Evolutionary conservation across 805 yeast species (phyloP), one percentile per base, ranked within the genome.

Genomic region (Candida wancherniae): DNA sequence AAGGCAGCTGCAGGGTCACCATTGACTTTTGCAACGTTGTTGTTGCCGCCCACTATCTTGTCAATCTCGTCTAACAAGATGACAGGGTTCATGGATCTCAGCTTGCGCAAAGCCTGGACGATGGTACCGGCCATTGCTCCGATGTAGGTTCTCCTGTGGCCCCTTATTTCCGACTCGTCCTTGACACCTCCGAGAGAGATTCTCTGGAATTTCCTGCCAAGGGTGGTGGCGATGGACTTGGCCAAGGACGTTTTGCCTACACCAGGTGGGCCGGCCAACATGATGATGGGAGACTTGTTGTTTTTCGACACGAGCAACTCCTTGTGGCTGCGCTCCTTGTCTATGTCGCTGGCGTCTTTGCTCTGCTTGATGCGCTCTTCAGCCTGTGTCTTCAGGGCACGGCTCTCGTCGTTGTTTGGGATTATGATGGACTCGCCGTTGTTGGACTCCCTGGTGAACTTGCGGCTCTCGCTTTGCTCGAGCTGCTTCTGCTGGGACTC

Each of bases 1-100:
- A 86, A 64, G 0, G 95, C 95, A 20, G 94, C 94, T 11, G 87
- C 80, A 1, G 95, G 95, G 48, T 86, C 95, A 7, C 96, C 95
- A 45, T 79, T 78, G 22, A 71, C 58, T 40, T 67, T 63, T 28
- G 57, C 58, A 3, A 53, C 60, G 14, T 67, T 63, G 30, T 57
- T 59, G 19, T 59, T 54, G 13, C 75, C 76, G 19, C 80, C 81
- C 36, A 75, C 63, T 4, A 83, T 73, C 53, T 86, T 86, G 56
- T 86, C 95, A 38, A 86, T 78, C 53, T 86, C 95, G 57, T 86
- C 95, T 29, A 86, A 61, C 29, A 86, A 62, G 34, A 86, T 79
- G 12, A 86, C 84, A 0, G 95, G 95, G 46, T 84, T 84, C 81
- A 81, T 80, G 1, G 80, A 67, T 10, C 84, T 75, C 1, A 85